phyloP scores from a whole-genome alignment of 306 rosid genomes.

The Acmispon strigosus region DNA sequence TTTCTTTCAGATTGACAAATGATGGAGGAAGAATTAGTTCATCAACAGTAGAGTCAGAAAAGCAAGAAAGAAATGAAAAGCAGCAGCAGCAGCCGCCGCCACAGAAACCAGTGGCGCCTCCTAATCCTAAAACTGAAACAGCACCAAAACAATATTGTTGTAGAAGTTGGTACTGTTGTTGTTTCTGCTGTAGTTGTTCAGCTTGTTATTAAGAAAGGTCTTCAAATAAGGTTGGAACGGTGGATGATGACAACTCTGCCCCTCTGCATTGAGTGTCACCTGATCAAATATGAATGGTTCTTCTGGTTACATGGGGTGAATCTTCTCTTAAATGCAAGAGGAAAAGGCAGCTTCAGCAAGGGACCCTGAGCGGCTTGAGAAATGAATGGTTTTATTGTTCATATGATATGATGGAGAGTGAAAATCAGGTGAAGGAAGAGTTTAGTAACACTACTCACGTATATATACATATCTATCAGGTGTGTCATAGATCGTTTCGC shows the following conservation, averaged over 20 bases:
- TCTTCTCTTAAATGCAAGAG: conserved; percentile 2
- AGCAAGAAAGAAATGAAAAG: conserved; percentile 24
- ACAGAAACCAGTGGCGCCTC: not conserved
- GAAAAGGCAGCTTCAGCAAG: not conserved
- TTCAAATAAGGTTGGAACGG: not conserved
- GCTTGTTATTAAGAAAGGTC: conserved; percentile 24
- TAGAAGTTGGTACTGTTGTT: conserved; percentile 24
- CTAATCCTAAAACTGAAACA: not conserved
- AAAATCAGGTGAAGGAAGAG: not conserved
- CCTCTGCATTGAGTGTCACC: not conserved
- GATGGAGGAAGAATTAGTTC: conserved; percentile 34
- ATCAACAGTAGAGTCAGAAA: conserved; percentile 12
- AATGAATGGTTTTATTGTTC: conserved; percentile 2
- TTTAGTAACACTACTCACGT: not conserved
- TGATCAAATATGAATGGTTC: not conserved
- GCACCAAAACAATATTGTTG: conserved; percentile 1
- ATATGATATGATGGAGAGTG: not conserved
- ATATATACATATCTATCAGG: not conserved
- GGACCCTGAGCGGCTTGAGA: not conserved
- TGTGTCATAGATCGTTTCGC: not conserved
- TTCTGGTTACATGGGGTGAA: not conserved
- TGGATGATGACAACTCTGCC: not conserved
- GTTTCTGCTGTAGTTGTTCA: conserved; percentile 17
- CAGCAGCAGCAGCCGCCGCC: not conserved
- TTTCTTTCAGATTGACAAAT: conserved; percentile 32